These are phyloP conservation scores for Domatiomyces catenatus DNA, from an alignment of 2,329 filamentous ascomycete genomes.

Conservation along the genomic window DNA sequence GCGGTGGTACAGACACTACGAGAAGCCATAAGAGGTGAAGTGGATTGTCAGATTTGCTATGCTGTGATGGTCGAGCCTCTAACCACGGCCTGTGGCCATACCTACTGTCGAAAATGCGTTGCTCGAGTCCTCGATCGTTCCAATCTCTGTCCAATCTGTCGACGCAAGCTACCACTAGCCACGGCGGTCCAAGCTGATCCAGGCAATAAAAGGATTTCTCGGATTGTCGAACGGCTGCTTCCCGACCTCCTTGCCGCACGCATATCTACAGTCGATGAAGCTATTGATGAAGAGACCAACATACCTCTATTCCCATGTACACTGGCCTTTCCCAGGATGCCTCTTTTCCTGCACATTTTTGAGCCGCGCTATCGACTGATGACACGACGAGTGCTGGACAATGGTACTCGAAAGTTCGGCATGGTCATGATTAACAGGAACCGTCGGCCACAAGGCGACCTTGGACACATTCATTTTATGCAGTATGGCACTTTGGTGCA, in stretches of 20 bases:
- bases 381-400: conserved; percentile 61
- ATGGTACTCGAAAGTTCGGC: conserved; percentile 58
- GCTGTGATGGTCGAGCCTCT: conserved; percentile 64
- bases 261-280: conserved; percentile 40
- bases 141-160: conserved; percentile 65
- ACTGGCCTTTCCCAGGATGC: conserved; percentile 65
- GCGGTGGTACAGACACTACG: conserved; percentile 43
- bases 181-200: conserved; percentile 35
- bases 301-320: conserved; percentile 70
- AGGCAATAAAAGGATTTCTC: conserved; percentile 47
- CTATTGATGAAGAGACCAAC: conserved; percentile 40
- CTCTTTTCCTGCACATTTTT: conserved; percentile 78
- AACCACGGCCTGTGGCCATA: conserved; percentile 77
- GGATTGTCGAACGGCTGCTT: conserved; percentile 54
- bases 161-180: conserved; percentile 44
- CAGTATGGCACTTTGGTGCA: conserved; percentile 64
- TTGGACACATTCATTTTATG: conserved; percentile 44
- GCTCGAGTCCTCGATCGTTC: conserved; percentile 63
- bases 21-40: conserved; percentile 48
- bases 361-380: conserved; percentile 85
- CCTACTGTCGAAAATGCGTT: conserved; percentile 70
- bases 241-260: conserved; percentile 47
- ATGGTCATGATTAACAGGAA: conserved; percentile 60
- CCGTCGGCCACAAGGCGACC: conserved; percentile 36
- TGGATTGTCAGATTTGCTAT: conserved; percentile 85